phyloP scores from a whole-genome alignment of 2,329 filamentous ascomycete species.

The Madurella fahalii region DNA sequence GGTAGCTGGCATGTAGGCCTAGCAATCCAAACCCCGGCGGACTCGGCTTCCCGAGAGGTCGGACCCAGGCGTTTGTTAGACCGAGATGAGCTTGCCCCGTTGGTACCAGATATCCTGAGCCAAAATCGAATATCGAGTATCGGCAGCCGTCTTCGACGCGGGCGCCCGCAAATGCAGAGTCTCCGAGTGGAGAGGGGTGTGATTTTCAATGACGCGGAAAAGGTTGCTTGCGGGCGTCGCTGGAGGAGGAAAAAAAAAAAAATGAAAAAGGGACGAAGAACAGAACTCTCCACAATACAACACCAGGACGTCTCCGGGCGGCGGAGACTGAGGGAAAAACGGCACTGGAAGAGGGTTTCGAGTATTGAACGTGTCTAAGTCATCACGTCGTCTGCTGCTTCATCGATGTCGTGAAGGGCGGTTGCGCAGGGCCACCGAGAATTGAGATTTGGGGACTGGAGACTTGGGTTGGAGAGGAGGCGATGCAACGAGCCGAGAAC shows the following conservation, averaged over 20 bases:
- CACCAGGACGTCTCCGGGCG: slow-evolving; percentile 6
- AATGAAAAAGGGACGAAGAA: slow-evolving; percentile 9
- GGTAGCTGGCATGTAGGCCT: slow-evolving; percentile 16
- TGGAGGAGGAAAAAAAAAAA: slow-evolving; percentile 9
- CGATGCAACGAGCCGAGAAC: slow-evolving; percentile 19
- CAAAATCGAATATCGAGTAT: background rate
- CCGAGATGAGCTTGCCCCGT: background rate
- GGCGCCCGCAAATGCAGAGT: slow-evolving; percentile 17
- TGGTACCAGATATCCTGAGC: background rate
- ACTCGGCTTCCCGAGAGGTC: background rate
- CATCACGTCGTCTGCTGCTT: slow-evolving; percentile 20
- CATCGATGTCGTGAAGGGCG: slow-evolving; percentile 16
- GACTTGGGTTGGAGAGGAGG: slow-evolving; percentile 13
- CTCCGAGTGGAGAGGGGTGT: slow-evolving; percentile 26
- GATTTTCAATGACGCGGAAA: slow-evolving; percentile 24
- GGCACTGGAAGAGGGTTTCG: slow-evolving; percentile 3
- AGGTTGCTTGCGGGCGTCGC: slow-evolving; percentile 17
- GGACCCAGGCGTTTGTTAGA: background rate
- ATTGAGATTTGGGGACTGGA: slow-evolving; percentile 6
- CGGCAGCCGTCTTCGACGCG: slow-evolving; percentile 8
- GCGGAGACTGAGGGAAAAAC: slow-evolving; percentile 14
- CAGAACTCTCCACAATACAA: slow-evolving; percentile 19
- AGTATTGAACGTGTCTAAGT: slow-evolving; percentile 14
- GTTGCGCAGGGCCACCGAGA: slow-evolving; percentile 12
- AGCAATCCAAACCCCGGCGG: slow-evolving; percentile 13